Evolutionary conservation across 257 asterid genomes (phyloP).

Genomic region (Ligustrum vulgare): DNA sequence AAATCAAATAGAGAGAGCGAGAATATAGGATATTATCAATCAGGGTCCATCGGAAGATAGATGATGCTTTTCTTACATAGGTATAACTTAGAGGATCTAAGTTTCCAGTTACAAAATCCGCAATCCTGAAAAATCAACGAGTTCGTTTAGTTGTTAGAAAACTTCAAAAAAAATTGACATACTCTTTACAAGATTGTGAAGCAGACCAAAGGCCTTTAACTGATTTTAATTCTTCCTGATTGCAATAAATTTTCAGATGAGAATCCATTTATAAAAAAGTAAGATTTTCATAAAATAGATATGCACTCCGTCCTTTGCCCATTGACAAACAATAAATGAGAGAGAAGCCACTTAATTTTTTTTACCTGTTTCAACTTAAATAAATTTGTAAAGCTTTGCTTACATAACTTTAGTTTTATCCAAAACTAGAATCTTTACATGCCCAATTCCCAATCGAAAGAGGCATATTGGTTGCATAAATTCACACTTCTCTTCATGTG

Average conservation of each 20-base stretch:
- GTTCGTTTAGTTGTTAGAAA: conserved; percentile 13
- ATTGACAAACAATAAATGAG: background rate
- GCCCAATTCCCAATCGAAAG: background rate
- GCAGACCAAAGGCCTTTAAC: conserved; percentile 51
- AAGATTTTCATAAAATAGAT: background rate
- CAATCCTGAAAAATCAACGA: conserved; percentile 47
- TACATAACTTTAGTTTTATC: background rate
- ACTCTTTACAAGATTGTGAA: conserved; percentile 60
- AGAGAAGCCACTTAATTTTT: background rate
- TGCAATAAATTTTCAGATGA: background rate
- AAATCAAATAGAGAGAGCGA: background rate
- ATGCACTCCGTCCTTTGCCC: background rate
- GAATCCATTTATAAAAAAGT: background rate
- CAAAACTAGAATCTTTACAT: background rate
- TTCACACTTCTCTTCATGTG: background rate
- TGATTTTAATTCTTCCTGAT: conserved; percentile 65
- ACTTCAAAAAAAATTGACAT: conserved; percentile 17
- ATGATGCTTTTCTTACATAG: conserved; percentile 48
- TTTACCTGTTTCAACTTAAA: background rate
- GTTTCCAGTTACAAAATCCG: conserved; percentile 56
- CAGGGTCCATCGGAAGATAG: conserved; percentile 4
- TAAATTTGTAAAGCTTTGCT: background rate
- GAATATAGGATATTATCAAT: conserved; percentile 17
- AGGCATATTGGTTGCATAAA: background rate
- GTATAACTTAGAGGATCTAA: conserved; percentile 64